Evolutionary conservation across 75 land plant species (phyloP).

Genomic region (Cryptomeria japonica): DNA sequence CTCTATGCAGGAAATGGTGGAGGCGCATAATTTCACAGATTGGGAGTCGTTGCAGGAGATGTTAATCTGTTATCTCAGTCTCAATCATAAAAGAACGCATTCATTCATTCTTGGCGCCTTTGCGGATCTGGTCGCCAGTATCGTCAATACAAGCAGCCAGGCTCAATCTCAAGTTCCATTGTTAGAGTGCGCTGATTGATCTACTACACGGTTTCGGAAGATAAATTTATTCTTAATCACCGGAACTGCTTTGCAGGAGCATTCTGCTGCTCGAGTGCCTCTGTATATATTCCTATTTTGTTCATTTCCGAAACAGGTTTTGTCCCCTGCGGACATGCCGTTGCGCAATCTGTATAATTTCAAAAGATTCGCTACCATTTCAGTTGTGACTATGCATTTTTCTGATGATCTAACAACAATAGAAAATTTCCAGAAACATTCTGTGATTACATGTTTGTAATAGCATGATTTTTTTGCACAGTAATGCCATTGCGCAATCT

Average conservation of each 20-base stretch:
- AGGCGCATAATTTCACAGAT: constrained; percentile 34
- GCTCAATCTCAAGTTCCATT: not conserved
- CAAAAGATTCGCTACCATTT: not conserved
- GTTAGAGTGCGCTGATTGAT: not conserved
- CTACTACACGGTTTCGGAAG: not conserved
- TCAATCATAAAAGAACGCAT: constrained; percentile 40
- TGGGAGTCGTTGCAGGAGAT: constrained; percentile 53
- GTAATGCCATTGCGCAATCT: too few species aligned
- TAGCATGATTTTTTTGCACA: too few species aligned
- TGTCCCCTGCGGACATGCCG: not conserved
- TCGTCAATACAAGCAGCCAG: not conserved
- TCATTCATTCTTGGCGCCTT: constrained; percentile 42
- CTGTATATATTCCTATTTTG: not conserved
- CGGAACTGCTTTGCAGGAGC: not conserved
- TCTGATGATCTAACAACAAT: too few species aligned
- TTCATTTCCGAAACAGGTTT: not conserved
- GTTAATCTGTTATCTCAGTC: constrained; percentile 44
- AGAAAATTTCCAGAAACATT: too few species aligned
- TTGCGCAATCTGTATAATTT: not conserved
- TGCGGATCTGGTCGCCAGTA: constrained; percentile 36
- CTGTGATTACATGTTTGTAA: too few species aligned
- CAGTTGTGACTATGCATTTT: not conserved
- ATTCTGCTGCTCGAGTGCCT: not conserved
- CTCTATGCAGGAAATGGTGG: constrained; percentile 72
- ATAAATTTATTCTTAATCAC: not conserved